A percentile compares a stretch with the other conserved stretches of the same genome.
These are phyloP conservation scores for Glebionis coronaria DNA, from an alignment of 129 eudicot species.

Conservation along the genomic window DNA sequence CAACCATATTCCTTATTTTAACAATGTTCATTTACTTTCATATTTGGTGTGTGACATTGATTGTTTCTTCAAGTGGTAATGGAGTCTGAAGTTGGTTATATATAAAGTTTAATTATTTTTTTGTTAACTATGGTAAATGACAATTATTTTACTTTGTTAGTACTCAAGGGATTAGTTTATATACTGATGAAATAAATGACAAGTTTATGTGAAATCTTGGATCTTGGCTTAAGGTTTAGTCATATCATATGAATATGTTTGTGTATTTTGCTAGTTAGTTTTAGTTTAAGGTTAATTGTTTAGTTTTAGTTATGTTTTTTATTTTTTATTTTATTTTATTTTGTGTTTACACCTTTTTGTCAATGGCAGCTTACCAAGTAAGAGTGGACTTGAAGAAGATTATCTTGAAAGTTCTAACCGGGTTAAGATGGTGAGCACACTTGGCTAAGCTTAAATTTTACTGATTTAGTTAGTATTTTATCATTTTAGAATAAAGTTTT, in stretches of 20 bases:
- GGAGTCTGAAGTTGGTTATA: constrained; percentile 23
- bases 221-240: background rate
- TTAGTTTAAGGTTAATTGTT: too few species aligned
- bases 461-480: background rate
- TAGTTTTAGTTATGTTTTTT: too few species aligned
- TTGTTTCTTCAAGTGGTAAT: constrained; percentile 38
- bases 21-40: constrained; percentile 14
- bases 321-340: background rate
- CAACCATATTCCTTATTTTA: constrained; percentile 13
- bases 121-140: background rate
- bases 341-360: constrained; percentile 16
- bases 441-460: constrained; percentile 13
- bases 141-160: constrained; percentile 3
- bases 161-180: constrained; percentile 8
- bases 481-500: background rate
- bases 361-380: constrained; percentile 68
- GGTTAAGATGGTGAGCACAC: constrained; percentile 48
- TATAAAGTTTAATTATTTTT: constrained; percentile 1
- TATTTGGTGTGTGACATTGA: constrained; percentile 28
- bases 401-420: constrained; percentile 33
- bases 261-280: background rate
- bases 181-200: constrained; percentile 1
- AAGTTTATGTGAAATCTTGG: constrained; percentile 23
- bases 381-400: constrained; percentile 48
- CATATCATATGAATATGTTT: background rate